Evolutionary conservation across 306 rosid genomes (phyloP).

Genomic region (cucumber (Cucumis sativus)): Cucumber_9930_V3 NC_026659.2:22697001-22697500

Average conservation of each 20-base stretch:
- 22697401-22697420: not conserved
- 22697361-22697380: not conserved
- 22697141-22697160: too few species aligned
- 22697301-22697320: not conserved
- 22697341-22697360: not conserved
- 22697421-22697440: not conserved
- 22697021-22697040: not conserved
- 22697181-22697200: not conserved
- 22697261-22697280: not conserved
- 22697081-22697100: not conserved
- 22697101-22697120: not conserved
- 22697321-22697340: not conserved
- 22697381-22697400: not conserved
- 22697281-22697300: not conserved
- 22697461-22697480: not conserved
- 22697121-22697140: not conserved
- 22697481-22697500: not conserved
- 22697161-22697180: not conserved
- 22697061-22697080: not conserved
- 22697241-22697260: not conserved
- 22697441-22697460: not conserved
- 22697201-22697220: not conserved
- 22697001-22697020: not conserved
- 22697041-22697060: not conserved
- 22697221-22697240: slow-evolving; percentile 5